phyloP scores from a whole-genome alignment of 768 basidiomycete species.

The Hypsizygus marmoreus region DNA sequence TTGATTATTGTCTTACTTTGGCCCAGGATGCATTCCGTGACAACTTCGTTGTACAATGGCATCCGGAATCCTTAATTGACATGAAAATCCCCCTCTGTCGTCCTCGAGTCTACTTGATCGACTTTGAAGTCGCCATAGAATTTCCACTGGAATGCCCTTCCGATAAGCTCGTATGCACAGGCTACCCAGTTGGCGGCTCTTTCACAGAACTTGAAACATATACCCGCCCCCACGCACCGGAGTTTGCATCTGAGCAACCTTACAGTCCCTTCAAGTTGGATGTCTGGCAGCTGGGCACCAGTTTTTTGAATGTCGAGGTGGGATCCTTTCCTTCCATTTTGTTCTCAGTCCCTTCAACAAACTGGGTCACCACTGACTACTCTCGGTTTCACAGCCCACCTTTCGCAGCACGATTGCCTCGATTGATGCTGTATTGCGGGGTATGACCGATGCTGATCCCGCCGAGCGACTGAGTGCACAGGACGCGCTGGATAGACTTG shows the following conservation, averaged over 20 bases:
- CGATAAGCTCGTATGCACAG: slow-evolving; percentile 15
- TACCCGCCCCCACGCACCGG: slow-evolving; percentile 21
- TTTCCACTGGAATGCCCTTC: slow-evolving; percentile 21
- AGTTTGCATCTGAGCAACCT: slow-evolving; percentile 13
- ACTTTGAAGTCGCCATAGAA: slow-evolving; percentile 30
- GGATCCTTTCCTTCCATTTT: background rate
- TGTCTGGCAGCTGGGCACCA: slow-evolving; percentile 9
- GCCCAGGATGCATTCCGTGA: slow-evolving; percentile 33
- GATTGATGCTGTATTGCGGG: slow-evolving; percentile 2
- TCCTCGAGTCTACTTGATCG: slow-evolving; percentile 20
- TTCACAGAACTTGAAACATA: slow-evolving; percentile 19
- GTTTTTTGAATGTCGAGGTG: slow-evolving; percentile 3
- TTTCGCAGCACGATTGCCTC: slow-evolving; percentile 7
- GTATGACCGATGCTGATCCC: slow-evolving; percentile 1
- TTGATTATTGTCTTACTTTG: no score
- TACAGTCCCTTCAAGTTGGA: slow-evolving; percentile 10
- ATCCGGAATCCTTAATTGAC: slow-evolving; percentile 26
- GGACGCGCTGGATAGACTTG: slow-evolving; percentile 5
- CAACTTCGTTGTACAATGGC: slow-evolving; percentile 33
- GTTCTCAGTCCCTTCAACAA: no score
- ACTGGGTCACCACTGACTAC: no score
- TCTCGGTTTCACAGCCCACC: no score
- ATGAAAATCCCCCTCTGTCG: slow-evolving; percentile 2
- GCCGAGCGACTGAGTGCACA: background rate
- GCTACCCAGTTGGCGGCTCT: slow-evolving; percentile 23